Percentiles rank a stretch among this genome's conserved stretches.
These are phyloP conservation scores for Pholiota molesta DNA, from an alignment of 768 basidiomycete genomes.

Conservation along the genomic window DNA sequence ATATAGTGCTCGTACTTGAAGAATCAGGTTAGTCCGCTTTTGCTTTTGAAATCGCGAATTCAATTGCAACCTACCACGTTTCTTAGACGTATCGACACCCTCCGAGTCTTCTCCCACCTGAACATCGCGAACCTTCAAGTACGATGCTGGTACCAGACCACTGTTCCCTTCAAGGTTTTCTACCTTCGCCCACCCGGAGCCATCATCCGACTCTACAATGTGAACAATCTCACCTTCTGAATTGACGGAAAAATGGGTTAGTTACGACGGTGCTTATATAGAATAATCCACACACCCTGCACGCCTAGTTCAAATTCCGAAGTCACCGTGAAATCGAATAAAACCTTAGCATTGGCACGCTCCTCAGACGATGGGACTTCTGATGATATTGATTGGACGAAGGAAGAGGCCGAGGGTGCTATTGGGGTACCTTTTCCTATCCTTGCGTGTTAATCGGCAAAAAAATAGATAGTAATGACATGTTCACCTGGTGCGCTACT, in stretches of 20 bases:
- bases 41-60: background rate
- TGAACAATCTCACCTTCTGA: conserved; percentile 66
- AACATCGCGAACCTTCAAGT: conserved; percentile 45
- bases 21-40: conserved; percentile 5
- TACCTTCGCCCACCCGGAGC: conserved; percentile 87
- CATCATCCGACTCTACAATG: conserved; percentile 80
- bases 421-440: conserved; percentile 23
- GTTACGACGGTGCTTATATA: background rate
- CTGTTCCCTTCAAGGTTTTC: conserved; percentile 54
- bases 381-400: conserved; percentile 42
- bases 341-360: conserved; percentile 55
- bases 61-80: conserved; percentile 50
- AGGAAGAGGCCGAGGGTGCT: conserved; percentile 59
- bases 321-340: conserved; percentile 76
- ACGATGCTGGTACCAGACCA: conserved; percentile 86
- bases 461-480: conserved; percentile 10
- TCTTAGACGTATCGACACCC: conserved; percentile 37
- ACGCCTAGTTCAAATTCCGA: conserved; percentile 79
- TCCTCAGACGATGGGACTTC: conserved; percentile 41
- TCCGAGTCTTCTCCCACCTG: conserved; percentile 22
- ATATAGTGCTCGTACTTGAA: conserved; percentile 81
- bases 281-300: conserved; percentile 43
- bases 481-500: conserved; percentile 27
- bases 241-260: conserved; percentile 6
- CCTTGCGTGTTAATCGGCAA: conserved; percentile 12